These are phyloP conservation scores for sunflower (Helianthus annuus) DNA, from an alignment of 129 eudicot species.

Conservation along the genomic window HanXRQr2.0-SUNRISE NC_035438.2:3573185-3573684, in stretches of 20 bases:
- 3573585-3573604: background rate
- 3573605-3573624: slow-evolving; percentile 20
- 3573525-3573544: slow-evolving; percentile 4
- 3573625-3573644: slow-evolving; percentile 21
- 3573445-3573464: background rate
- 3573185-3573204: too few relatives aligned
- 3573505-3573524: background rate
- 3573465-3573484: background rate
- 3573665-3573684: slow-evolving; percentile 49
- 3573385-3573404: background rate
- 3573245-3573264: too few relatives aligned
- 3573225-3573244: too few relatives aligned
- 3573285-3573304: too few relatives aligned
- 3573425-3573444: background rate
- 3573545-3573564: slow-evolving; percentile 2
- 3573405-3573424: background rate
- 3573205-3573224: too few relatives aligned
- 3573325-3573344: slow-evolving; percentile 5
- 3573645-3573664: slow-evolving; percentile 58
- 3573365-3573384: background rate
- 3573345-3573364: slow-evolving; percentile 1
- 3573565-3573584: background rate
- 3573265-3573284: too few relatives aligned
- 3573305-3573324: slow-evolving; percentile 8
- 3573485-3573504: background rate